A percentile compares a stretch with the other conserved stretches of the same genome.
Evolutionary conservation across 345 rosid genomes (phyloP).

Genomic region (Diplotaxis tenuifolia): DNA sequence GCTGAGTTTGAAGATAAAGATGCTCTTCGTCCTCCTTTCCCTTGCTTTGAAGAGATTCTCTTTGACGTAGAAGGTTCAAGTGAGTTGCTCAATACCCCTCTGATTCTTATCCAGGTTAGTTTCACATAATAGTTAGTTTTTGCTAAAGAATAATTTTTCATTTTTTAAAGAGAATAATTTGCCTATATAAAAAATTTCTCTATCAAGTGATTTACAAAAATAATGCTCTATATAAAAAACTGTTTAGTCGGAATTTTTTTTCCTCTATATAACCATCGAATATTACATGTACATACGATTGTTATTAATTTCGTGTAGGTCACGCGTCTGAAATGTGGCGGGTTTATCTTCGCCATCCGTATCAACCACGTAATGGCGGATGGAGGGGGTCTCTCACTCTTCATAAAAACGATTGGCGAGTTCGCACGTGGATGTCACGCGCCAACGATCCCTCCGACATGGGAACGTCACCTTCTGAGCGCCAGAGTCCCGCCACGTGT

Average conservation of each 20-base stretch:
- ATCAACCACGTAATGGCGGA: slow-evolving; percentile 34
- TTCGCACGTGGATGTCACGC: slow-evolving; percentile 23
- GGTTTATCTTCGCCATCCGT: slow-evolving; percentile 37
- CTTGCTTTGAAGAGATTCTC: slow-evolving; percentile 38
- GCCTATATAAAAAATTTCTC: too few species aligned
- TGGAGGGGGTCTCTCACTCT: slow-evolving; percentile 21
- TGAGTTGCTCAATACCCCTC: slow-evolving; percentile 32
- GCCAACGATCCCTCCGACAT: slow-evolving; percentile 35
- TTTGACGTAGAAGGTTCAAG: slow-evolving; percentile 27
- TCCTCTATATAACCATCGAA: too few species aligned
- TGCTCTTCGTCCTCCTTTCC: slow-evolving; percentile 39
- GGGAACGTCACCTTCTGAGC: slow-evolving; percentile 37
- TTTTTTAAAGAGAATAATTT: too few species aligned
- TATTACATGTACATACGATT: too few species aligned
- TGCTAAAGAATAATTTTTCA: too few species aligned
- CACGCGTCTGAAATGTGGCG: slow-evolving; percentile 41
- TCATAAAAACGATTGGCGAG: slow-evolving; percentile 29
- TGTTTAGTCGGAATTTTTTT: too few species aligned
- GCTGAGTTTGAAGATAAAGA: slow-evolving; percentile 30
- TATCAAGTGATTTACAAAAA: too few species aligned
- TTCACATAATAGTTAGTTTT: background rate
- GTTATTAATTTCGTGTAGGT: slow-evolving; percentile 20
- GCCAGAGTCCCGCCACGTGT: slow-evolving; percentile 26
- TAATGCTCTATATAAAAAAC: too few species aligned
- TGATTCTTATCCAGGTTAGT: slow-evolving; percentile 40